Evolutionary conservation across 2,329 filamentous ascomycete species (phyloP).

Genomic region (Xylaria sp.): DNA sequence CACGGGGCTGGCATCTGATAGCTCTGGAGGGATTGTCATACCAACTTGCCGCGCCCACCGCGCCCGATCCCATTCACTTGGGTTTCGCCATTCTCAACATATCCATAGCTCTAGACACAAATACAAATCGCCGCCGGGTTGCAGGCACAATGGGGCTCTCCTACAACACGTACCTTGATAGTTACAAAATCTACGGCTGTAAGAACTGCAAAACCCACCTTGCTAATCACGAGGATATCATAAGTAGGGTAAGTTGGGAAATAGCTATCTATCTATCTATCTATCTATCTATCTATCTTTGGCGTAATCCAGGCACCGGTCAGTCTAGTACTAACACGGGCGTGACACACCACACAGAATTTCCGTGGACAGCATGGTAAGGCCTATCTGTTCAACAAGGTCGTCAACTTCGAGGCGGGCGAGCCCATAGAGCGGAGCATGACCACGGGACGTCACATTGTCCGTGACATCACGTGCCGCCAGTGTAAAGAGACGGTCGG

Average conservation of each 20-base stretch:
- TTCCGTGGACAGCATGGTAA: constrained; percentile 99
- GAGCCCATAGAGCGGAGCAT: constrained; percentile 95
- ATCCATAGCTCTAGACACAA: background rate
- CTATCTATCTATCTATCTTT: background rate
- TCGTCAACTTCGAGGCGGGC: constrained; percentile 88
- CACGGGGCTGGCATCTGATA: background rate
- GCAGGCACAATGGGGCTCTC: constrained; percentile 77
- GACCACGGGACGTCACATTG: constrained; percentile 95
- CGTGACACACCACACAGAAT: constrained; percentile 70
- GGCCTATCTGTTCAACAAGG: constrained; percentile 93
- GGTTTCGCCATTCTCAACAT: background rate
- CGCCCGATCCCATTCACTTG: background rate
- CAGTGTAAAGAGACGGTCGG: constrained; percentile 94
- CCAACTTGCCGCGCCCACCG: background rate
- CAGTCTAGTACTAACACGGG: constrained; percentile 9
- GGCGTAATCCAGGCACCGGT: background rate
- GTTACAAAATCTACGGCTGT: constrained; percentile 89
- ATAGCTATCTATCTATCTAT: no score
- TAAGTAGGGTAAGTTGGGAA: constrained; percentile 77
- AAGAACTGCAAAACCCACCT: constrained; percentile 96
- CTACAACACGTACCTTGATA: constrained; percentile 92
- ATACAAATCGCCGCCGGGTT: background rate
- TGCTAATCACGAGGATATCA: constrained; percentile 94
- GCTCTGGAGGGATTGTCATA: background rate
- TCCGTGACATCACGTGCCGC: constrained; percentile 90